Evolutionary conservation across 2,329 filamentous ascomycete species (phyloP), one percentile per base, ranked within the genome.

Genomic region (Chaetomiaceae sp.): DNA sequence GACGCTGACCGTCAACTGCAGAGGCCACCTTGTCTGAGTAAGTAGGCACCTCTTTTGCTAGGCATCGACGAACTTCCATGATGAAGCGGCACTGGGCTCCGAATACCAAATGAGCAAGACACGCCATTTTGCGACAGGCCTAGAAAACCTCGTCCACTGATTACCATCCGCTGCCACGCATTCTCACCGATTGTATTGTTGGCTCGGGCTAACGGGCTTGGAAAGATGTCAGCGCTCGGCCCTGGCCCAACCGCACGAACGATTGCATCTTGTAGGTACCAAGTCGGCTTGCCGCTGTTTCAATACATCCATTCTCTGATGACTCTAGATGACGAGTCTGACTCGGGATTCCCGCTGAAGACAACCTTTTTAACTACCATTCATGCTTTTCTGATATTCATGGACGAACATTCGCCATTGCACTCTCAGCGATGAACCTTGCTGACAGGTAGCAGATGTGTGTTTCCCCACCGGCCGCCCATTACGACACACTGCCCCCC

Each of bases 131-230:
- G 88, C 70, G 88, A 87, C 88, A 95, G 88, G 89, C 89, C 88
- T 95, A 94, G 88, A 94, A 95, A 95, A 95, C 90, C 89, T 95
- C 82, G 88, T 87, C 89, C 86, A 91, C 89, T 95, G 89, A 95
- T 71, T 57, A 57, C 56, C 52, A 59, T 34, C 36, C 37, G 47
- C 20, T 19, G 40, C 32, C 9, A 27, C 34, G 41, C 40, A 36
- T 30, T 24, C 40, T 22, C 30, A 17, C 45, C 15, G 27, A 43
- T 14, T 29, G 9, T 36, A 19, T 33, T 19, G n/a, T 18, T 45
- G 19, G 18, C 30, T 19, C 38, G 26, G 32, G 46, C 52, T 55
- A 51, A 55, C 38, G 17, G 26, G 22, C 19, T 27, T 40, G 18
- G 20, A 30, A 51, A 48, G 34, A 47, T 30, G 30, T 38, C 18